Base-by-base conservation (phyloP, 2,329 filamentous ascomycete species). In the Lasiodiplodia sp. region DNA sequence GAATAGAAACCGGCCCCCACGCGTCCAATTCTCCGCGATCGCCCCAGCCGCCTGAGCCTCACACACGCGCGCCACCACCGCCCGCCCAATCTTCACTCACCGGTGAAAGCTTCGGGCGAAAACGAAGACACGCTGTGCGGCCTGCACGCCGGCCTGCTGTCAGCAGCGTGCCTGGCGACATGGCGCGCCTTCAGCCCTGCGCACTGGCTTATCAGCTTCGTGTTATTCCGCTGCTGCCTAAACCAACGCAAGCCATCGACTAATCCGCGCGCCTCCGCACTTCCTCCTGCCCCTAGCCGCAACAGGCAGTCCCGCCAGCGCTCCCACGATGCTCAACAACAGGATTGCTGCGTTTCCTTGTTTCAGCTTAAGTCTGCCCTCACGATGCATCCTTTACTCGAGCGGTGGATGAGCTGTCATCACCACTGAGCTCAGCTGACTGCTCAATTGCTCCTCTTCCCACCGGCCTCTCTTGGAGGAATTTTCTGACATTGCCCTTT, bases 211-310 rank as follows among this genome's bases (percentile, higher is more conserved):
- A 64, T 64, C 60, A 23, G 28, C 60, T 23, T 38, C 60, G 31
- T 64, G 60, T 52, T 52, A 14, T n/a, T n/a, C 55, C 40, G 47
- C 21, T 64, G 60, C 60, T 64, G 60, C 60, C 60, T 64, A 52
- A 37, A 64, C 44, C 44, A 52, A 51, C 60, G 44, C 44, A 64
- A 52, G 44, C 60, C 60, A 52, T 37, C n/a, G 23, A 12, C 28
- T 18, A 49, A 18, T n/a, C 23, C 40, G 44, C 58, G 40, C 40
- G 40, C 60, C 47, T 52, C 60, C 60, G 60, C 60, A 51, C n/a
- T 38, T 25, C 44, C 16, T 8, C 28, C 53, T 21, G 16, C 56
- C 11, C 10, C 58, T 62, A 51, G 58, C 58, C 23, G 16, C 40
- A 62, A 31, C 16, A 10, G 58, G 58, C 18, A 47, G 47, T n/a